Evolutionary conservation across 345 rosid species (phyloP).

Genomic region (Hirschfeldia incana): DNA sequence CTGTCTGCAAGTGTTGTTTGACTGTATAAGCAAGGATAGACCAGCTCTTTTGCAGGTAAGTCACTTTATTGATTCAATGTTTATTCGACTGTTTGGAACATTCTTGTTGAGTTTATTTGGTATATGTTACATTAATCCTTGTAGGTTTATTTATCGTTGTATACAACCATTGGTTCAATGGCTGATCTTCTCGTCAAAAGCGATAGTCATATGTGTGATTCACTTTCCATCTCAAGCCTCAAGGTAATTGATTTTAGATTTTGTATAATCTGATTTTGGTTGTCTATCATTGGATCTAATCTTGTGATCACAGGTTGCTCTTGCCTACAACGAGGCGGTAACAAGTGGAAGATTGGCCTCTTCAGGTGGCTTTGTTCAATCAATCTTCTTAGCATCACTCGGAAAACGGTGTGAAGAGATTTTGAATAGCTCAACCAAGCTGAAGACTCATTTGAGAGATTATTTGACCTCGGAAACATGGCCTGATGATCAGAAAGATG

Average conservation of each 20-base stretch:
- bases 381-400: constrained; percentile 65
- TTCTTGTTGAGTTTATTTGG: neutral
- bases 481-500: constrained; percentile 51
- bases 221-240: constrained; percentile 74
- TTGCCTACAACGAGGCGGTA: constrained; percentile 75
- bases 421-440: constrained; percentile 43
- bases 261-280: neutral
- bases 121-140: constrained; percentile 22
- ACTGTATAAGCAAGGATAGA: constrained; percentile 95
- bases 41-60: constrained; percentile 88
- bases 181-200: constrained; percentile 61
- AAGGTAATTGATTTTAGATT: constrained; percentile 51
- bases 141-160: constrained; percentile 84
- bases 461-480: constrained; percentile 66
- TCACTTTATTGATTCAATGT: constrained; percentile 3
- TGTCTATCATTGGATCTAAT: neutral
- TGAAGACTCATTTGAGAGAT: constrained; percentile 43
- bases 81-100: neutral
- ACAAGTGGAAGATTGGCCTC: constrained; percentile 61
- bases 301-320: constrained; percentile 60
- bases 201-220: constrained; percentile 45
- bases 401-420: constrained; percentile 73
- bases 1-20: constrained; percentile 89
- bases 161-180: constrained; percentile 69
- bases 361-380: constrained; percentile 70